These are phyloP conservation scores for Fragaria iinumae DNA, from an alignment of 306 rosid genomes.

Conservation along the genomic window DNA sequence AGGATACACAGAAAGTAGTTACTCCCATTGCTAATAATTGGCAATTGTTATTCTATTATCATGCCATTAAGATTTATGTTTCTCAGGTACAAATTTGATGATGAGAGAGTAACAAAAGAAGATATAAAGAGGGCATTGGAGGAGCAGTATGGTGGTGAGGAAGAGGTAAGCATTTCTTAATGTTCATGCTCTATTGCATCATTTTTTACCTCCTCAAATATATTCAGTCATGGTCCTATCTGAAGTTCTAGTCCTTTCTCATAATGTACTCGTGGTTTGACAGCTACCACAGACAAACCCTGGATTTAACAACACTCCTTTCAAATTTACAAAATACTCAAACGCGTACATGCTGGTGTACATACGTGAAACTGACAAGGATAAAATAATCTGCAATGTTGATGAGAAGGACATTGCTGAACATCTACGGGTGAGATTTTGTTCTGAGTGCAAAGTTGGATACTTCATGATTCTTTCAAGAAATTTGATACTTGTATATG, in stretches of 20 bases:
- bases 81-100: conserved; percentile 90
- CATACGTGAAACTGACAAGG: conserved; percentile 96
- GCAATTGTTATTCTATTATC: background rate
- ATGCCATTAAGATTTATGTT: conserved; percentile 5
- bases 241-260: background rate
- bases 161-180: conserved; percentile 61
- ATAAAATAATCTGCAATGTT: conserved; percentile 91
- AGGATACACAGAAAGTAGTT: background rate
- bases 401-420: conserved; percentile 99
- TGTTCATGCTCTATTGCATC: conserved; percentile 9
- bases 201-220: background rate
- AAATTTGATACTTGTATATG: background rate
- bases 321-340: conserved; percentile 93
- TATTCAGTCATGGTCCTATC: background rate
- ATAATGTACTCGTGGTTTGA: conserved; percentile 19
- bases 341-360: conserved; percentile 99
- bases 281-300: conserved; percentile 98
- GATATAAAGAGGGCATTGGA: conserved; percentile 89
- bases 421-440: conserved; percentile 81
- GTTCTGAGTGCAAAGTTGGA: background rate
- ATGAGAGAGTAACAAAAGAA: conserved; percentile 96
- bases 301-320: conserved; percentile 95
- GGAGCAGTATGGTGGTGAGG: conserved; percentile 99
- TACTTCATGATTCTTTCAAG: background rate
- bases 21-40: background rate